Conservation (phyloP, 129 eudicot species). For the Lactuca saligna region DNA sequence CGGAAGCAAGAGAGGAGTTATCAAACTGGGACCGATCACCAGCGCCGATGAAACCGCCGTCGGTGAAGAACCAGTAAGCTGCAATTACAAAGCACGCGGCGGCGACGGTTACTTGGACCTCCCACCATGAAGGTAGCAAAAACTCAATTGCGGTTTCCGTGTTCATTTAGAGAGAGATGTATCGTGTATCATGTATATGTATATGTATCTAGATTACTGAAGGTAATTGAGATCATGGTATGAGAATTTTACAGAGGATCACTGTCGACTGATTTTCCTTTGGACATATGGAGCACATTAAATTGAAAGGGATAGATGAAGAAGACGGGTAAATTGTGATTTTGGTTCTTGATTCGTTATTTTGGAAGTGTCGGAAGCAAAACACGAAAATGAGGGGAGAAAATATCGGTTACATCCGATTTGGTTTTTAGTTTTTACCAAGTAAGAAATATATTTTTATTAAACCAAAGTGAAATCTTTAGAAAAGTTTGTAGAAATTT, state of each 20-base stretch:
- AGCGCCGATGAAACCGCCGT: slow-evolving; percentile 21
- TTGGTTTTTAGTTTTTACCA: not conserved
- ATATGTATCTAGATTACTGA: slow-evolving; percentile 4
- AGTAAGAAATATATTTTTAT: not conserved
- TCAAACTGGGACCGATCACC: slow-evolving; percentile 34
- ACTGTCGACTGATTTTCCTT: slow-evolving; percentile 17
- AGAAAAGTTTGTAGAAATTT: too few species aligned
- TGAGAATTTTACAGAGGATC: not conserved
- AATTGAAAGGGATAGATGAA: slow-evolving; percentile 19
- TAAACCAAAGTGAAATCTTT: too few species aligned
- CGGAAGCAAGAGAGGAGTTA: slow-evolving; percentile 22
- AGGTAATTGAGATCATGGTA: not conserved
- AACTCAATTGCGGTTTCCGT: slow-evolving; percentile 29
- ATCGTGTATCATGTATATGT: not conserved
- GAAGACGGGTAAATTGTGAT: not conserved
- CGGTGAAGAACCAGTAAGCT: slow-evolving; percentile 61
- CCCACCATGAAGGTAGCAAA: slow-evolving; percentile 76
- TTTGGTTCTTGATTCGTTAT: slow-evolving; percentile 18
- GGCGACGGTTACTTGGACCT: slow-evolving; percentile 61
- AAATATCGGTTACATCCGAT: not conserved
- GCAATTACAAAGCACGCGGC: slow-evolving; percentile 53
- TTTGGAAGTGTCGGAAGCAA: slow-evolving; percentile 26
- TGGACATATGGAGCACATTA: not conserved
- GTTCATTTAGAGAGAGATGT: slow-evolving; percentile 38
- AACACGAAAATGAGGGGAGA: not conserved